A percentile compares a stretch with the other conserved stretches of the same genome.
Evolutionary conservation across 306 rosid species (phyloP).

Genomic region (Parietaria judaica): DNA sequence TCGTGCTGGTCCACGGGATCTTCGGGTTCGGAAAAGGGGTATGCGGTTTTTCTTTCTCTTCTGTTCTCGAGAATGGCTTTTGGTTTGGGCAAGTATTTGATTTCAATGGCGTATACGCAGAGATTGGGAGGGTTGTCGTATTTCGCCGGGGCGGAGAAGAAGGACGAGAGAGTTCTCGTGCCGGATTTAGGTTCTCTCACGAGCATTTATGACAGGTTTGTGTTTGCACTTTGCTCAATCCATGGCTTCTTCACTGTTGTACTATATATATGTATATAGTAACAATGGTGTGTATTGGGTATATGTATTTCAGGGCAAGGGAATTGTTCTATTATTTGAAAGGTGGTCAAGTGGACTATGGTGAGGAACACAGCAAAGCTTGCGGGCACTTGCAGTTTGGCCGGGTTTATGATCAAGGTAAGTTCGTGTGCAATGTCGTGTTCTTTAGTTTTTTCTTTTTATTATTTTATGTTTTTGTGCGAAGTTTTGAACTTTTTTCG

Average conservation of each 20-base stretch:
- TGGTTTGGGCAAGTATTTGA: neutral
- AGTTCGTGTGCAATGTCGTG: neutral
- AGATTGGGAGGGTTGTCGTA: slow-evolving; percentile 81
- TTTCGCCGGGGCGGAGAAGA: slow-evolving; percentile 97
- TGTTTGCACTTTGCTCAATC: neutral
- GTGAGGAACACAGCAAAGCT: slow-evolving; percentile 85
- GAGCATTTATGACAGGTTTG: slow-evolving; percentile 78
- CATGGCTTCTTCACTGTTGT: neutral
- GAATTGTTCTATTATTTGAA: slow-evolving; percentile 92
- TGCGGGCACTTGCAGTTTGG: slow-evolving; percentile 85
- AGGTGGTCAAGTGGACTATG: slow-evolving; percentile 93
- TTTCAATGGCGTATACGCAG: slow-evolving; percentile 20
- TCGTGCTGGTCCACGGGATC: slow-evolving; percentile 89
- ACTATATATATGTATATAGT: neutral
- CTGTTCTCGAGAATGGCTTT: neutral
- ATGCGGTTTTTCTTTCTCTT: slow-evolving; percentile 1
- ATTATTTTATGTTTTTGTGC: neutral
- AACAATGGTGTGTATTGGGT: slow-evolving; percentile 5
- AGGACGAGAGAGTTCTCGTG: slow-evolving; percentile 87
- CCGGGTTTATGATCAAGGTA: slow-evolving; percentile 70
- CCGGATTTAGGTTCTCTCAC: slow-evolving; percentile 98
- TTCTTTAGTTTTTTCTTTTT: neutral
- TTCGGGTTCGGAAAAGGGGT: slow-evolving; percentile 99
- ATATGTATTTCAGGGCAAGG: slow-evolving; percentile 80
- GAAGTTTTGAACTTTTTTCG: too few relatives aligned